Evolutionary conservation across 2,329 filamentous ascomycete genomes (phyloP), one percentile per base, ranked within the genome.

Genomic region (Sporothrix luriei): DNA sequence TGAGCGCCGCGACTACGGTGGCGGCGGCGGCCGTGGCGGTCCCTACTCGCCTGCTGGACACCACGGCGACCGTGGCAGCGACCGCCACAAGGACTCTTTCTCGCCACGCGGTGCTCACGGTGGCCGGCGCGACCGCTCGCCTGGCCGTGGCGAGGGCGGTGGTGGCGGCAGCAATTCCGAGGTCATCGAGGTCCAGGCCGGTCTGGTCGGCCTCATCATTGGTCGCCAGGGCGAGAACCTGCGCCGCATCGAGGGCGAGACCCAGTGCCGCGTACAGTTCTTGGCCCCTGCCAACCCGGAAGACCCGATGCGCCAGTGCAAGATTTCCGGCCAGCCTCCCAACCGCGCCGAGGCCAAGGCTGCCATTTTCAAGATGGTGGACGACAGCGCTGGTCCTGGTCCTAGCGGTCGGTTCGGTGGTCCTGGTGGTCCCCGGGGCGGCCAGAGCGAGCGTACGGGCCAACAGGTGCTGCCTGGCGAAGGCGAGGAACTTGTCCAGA

Each of bases 211-310:
- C 54, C 84, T 97, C 46, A 96, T 97, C 76, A 97, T 97, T 77
- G 93, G 93, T 68, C 88, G 93, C 71, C 91, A 94, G 76, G 93
- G 93, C 74, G 94, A 97, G 81, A 97, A 96, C 75, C 82, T 97
- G 55, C 86, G 92, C 74, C 89, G 92, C 70, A 92, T 97, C 73
- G 94, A 97, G 79, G 84, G 87, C 59, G 92, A 96, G 75, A 93
- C 90, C 62, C 88, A 88, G 68, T 94, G 93, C 75, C 86, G 93
- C 71, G 93, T 97, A 33, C 93, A 97, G 80, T 97, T 97, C 77
- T 85, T 97, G 71, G 91, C 93, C 46, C 87, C 91, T 19, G 87
- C 88, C 70, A 90, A 93, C 76, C 83, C 85, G 48, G 88, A 87
- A 59, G 91, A 91, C 24, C 86, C 89, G 19, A 90, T 89, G 75